Percentiles rank a stretch among this genome's conserved stretches.
Evolutionary conservation across 805 yeast species (phyloP).

Genomic region (Clavispora asparagi): DNA sequence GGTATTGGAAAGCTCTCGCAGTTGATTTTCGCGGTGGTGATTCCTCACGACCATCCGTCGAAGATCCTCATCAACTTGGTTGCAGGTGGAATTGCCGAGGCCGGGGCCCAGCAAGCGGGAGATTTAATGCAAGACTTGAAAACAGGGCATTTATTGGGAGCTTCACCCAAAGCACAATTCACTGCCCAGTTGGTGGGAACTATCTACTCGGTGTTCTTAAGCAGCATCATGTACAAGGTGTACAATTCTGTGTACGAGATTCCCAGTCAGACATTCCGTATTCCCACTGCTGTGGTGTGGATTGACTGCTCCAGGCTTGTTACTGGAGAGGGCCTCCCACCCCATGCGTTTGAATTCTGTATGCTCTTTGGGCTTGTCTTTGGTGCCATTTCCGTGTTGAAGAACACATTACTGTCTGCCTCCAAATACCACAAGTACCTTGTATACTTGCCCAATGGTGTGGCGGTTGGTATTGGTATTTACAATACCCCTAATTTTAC

Average conservation of each 20-base stretch:
- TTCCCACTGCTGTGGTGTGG: conserved; percentile 97
- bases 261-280: conserved; percentile 75
- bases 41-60: conserved; percentile 73
- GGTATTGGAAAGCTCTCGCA: conserved; percentile 96
- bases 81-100: conserved; percentile 97
- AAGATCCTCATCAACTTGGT: conserved; percentile 79
- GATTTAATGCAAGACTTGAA: conserved; percentile 96
- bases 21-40: conserved; percentile 73
- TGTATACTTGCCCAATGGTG: conserved; percentile 81
- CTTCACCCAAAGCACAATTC: conserved; percentile 90
- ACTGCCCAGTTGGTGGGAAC: conserved; percentile 88
- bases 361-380: conserved; percentile 61
- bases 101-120: conserved; percentile 99
- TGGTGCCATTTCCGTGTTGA: conserved; percentile 61
- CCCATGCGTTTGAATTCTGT: conserved; percentile 59
- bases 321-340: conserved; percentile 87
- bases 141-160: conserved; percentile 88
- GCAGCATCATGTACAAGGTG: conserved; percentile 75
- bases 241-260: conserved; percentile 80
- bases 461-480: conserved; percentile 95
- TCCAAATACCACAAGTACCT: conserved; percentile 36
- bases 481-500: conserved; percentile 93
- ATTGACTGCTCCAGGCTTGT: conserved; percentile 91
- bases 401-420: conserved; percentile 47
- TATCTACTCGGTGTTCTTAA: conserved; percentile 70